Evolutionary conservation across 768 basidiomycete genomes (phyloP), one percentile per base, ranked within the genome.

Genomic region (Paxillus involutus): DNA sequence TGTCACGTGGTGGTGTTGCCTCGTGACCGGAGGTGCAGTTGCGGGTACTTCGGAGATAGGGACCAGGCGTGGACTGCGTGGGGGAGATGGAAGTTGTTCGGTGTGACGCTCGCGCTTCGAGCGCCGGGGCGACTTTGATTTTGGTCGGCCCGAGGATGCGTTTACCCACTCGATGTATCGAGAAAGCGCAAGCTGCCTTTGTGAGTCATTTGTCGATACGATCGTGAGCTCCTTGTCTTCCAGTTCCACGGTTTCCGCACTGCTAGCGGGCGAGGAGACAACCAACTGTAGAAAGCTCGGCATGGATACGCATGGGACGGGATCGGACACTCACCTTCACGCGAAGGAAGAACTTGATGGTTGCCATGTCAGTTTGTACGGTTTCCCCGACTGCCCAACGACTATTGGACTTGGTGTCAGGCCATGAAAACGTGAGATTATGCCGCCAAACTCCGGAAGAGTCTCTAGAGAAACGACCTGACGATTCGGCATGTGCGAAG

Each of bases 361-460:
- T 78, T 13, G 80, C 83, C 59, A 86, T 68, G 47, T 81, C 76
- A 40, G 86, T 86, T 58, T 79, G 75, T 59, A 90, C 80, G 26
- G 88, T 86, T 74, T 91, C 89, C 11, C 91, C 91, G 52, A 88
- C 80, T 9, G 89, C 80, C 88, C 91, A 93, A 17, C 87, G 82
- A 62, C 80, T 84, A 53, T 79, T 79, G 3, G 86, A 81, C 63
- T 85, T 87, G 50, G 79, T 70, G 35, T 81, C 78, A 13, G 89
- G 88, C 86, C 89, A 89, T 59, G 86, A 84, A 40, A 90, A 69
- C 8, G 84, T 84, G 43, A 91, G 70, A 1, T 80, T 86, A 65
- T 85, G 85, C 37, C 69, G 77, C 81, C 81, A 87, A 7, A 83
- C 69, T 35, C 86, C 86, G 41, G 78, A 70, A 1, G 75, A 63